Conservation (phyloP, 805 yeast genomes). For the Zygoascus biomembranicola region DNA sequence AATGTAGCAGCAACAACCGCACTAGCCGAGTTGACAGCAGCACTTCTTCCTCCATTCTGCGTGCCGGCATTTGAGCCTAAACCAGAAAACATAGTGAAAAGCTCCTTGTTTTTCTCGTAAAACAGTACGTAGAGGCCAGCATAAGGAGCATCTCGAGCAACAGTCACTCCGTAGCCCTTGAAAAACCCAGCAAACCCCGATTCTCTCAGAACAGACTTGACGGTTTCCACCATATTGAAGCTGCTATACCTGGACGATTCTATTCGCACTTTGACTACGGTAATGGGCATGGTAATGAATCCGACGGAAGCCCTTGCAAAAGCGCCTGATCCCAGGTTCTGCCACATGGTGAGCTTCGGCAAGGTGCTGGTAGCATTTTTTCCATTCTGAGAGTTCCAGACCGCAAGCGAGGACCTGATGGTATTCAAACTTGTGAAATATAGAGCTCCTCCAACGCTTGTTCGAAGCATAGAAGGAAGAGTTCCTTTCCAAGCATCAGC, state of each 20-base stretch:
- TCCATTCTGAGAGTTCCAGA: not conserved
- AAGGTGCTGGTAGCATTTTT: conserved; percentile 24
- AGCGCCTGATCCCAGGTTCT: conserved; percentile 71
- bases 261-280: conserved; percentile 79
- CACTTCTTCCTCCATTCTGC: conserved; percentile 18
- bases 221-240: conserved; percentile 53
- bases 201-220: conserved; percentile 41
- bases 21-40: conserved; percentile 60
- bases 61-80: conserved; percentile 21
- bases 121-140: conserved; percentile 87
- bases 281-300: conserved; percentile 85
- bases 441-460: conserved; percentile 84
- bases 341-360: conserved; percentile 63
- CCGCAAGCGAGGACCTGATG: conserved; percentile 33
- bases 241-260: conserved; percentile 76
- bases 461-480: conserved; percentile 79
- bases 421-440: conserved; percentile 68
- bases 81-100: conserved; percentile 37
- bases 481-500: conserved; percentile 86
- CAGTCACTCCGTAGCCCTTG: conserved; percentile 80
- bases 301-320: conserved; percentile 77
- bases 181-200: conserved; percentile 67
- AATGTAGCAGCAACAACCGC: conserved; percentile 71
- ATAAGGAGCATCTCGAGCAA: conserved; percentile 88
- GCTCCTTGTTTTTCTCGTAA: conserved; percentile 65